Evolutionary conservation across 768 basidiomycete species (phyloP).

Genomic region (Leccinum longicurvipes): DNA sequence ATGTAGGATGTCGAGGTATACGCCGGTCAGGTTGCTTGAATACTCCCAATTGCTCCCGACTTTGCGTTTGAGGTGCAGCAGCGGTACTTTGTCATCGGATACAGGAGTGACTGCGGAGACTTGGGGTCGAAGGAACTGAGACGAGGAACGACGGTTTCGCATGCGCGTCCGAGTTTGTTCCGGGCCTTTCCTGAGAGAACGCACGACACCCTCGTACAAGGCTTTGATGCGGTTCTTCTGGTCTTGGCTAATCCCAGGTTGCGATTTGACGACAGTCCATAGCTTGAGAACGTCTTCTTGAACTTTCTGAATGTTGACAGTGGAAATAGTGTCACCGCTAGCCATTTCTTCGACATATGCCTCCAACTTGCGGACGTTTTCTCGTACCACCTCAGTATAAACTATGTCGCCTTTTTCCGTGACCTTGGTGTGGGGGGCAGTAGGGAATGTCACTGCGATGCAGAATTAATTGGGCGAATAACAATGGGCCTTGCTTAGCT

Average conservation of each 20-base stretch:
- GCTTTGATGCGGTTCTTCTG: constrained; percentile 96
- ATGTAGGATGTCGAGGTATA: constrained; percentile 94
- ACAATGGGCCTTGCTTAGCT: neutral
- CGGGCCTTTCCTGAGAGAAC: constrained; percentile 79
- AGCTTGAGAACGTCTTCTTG: constrained; percentile 95
- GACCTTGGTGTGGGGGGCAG: constrained; percentile 93
- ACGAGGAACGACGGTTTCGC: constrained; percentile 86
- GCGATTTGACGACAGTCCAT: constrained; percentile 95
- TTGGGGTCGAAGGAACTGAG: constrained; percentile 94
- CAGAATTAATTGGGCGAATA: neutral
- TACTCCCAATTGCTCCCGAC: constrained; percentile 96
- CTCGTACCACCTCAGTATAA: constrained; percentile 91
- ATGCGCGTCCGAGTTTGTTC: constrained; percentile 54
- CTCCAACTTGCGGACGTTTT: constrained; percentile 95
- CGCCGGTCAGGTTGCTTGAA: constrained; percentile 92
- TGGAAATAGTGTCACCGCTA: constrained; percentile 81
- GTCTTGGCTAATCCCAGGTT: constrained; percentile 94
- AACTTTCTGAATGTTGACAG: constrained; percentile 94
- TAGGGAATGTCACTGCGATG: constrained; percentile 88
- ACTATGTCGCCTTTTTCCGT: constrained; percentile 92
- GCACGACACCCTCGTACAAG: constrained; percentile 94
- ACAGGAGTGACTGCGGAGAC: constrained; percentile 68
- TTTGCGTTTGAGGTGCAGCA: constrained; percentile 95
- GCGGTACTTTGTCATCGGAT: constrained; percentile 84
- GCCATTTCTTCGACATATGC: constrained; percentile 99